Evolutionary conservation across 306 rosid species (phyloP).

Genomic region (Prosopis cineraria): DNA sequence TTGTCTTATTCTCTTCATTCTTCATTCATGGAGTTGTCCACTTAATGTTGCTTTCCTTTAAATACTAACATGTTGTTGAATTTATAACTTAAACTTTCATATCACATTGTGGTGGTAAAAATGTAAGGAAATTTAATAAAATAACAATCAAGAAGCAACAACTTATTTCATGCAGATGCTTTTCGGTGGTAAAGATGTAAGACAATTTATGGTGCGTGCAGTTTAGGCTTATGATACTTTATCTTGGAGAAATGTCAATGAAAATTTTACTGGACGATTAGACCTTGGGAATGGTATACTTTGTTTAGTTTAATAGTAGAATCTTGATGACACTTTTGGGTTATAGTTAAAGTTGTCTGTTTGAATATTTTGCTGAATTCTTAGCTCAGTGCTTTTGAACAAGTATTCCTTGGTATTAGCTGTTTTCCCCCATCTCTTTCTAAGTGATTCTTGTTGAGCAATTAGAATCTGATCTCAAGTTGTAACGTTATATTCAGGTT

Average conservation of each 20-base stretch:
- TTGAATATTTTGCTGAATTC: constrained; percentile 10
- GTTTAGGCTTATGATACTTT: constrained; percentile 1
- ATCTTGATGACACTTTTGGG: neutral
- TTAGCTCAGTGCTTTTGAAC: constrained; percentile 5
- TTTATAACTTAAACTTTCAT: neutral
- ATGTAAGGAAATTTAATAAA: neutral
- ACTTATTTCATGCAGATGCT: constrained; percentile 21
- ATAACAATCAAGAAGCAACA: neutral
- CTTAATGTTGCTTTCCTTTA: constrained; percentile 23
- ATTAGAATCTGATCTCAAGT: constrained; percentile 34
- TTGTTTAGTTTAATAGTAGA: constrained; percentile 7
- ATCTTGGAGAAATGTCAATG: neutral
- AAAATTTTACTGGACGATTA: constrained; percentile 7
- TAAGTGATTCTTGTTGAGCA: neutral
- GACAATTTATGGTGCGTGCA: constrained; percentile 1
- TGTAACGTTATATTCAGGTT: constrained; percentile 56
- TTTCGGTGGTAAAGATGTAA: neutral
- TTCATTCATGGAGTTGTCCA: constrained; percentile 8
- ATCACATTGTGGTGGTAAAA: neutral
- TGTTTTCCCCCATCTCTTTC: neutral
- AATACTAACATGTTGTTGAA: constrained; percentile 1
- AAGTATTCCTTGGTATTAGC: constrained; percentile 1
- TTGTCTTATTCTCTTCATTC: constrained; percentile 1
- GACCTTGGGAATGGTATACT: constrained; percentile 9
- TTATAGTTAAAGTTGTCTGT: constrained; percentile 6